Conservation (phyloP, 345 rosid genomes). For the Leavenworthia alabamica region DNA sequence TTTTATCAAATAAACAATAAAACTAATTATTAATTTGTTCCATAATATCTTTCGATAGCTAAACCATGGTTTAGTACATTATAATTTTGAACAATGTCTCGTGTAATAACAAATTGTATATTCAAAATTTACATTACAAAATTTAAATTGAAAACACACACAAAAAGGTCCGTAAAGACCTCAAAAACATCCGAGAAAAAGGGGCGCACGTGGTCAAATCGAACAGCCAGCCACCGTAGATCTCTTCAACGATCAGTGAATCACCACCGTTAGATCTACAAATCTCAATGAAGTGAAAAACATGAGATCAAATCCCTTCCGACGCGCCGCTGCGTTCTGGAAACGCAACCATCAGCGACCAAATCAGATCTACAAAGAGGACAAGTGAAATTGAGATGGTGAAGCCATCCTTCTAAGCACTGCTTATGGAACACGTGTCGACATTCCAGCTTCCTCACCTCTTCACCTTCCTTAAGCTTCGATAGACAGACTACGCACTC, state of each 20-base stretch:
- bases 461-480: conserved; percentile 60
- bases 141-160: no score
- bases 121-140: no score
- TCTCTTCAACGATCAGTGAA: not conserved
- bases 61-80: no score
- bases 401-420: conserved; percentile 83
- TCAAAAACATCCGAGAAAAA: conserved; percentile 12
- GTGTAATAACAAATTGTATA: no score
- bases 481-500: conserved; percentile 58
- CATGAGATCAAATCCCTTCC: conserved; percentile 43
- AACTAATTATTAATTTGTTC: no score
- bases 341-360: conserved; percentile 40
- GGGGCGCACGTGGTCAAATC: conserved; percentile 20
- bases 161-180: no score
- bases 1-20: no score
- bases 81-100: no score
- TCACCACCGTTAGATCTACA: conserved; percentile 6
- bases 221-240: conserved; percentile 24
- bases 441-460: conserved; percentile 71
- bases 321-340: conserved; percentile 44
- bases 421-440: conserved; percentile 75
- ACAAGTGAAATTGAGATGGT: conserved; percentile 58
- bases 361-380: conserved; percentile 66
- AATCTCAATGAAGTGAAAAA: conserved; percentile 36
- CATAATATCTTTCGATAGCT: no score